Evolutionary conservation across 2,329 filamentous ascomycete species (phyloP).

Genomic region (Microdochium nivale): DNA sequence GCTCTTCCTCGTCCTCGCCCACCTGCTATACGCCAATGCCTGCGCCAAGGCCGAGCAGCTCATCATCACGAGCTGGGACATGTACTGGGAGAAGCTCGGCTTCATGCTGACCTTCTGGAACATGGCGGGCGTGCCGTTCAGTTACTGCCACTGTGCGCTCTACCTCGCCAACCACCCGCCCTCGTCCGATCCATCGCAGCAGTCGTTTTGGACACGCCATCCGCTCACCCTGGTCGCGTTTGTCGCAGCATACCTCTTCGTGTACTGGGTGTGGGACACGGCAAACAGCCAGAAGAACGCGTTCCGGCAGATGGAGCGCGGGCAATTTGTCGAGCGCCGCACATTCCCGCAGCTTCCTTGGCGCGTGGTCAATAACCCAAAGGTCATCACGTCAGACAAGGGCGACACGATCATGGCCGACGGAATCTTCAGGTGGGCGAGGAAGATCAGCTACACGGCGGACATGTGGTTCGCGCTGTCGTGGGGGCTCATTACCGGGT

Average conservation of each 20-base stretch:
- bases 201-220: slow-evolving; percentile 38
- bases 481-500: slow-evolving; percentile 78
- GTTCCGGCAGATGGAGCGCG: slow-evolving; percentile 64
- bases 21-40: slow-evolving; percentile 76
- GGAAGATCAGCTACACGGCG: slow-evolving; percentile 75
- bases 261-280: slow-evolving; percentile 81
- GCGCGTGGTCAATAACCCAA: slow-evolving; percentile 65
- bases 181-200: slow-evolving; percentile 43
- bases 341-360: slow-evolving; percentile 76
- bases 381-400: slow-evolving; percentile 57
- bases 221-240: slow-evolving; percentile 49
- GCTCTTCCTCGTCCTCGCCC: slow-evolving; percentile 65
- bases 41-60: slow-evolving; percentile 77
- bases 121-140: slow-evolving; percentile 70
- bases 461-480: slow-evolving; percentile 69
- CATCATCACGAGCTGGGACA: slow-evolving; percentile 76
- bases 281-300: slow-evolving; percentile 79
- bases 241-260: slow-evolving; percentile 58
- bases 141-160: slow-evolving; percentile 77
- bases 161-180: slow-evolving; percentile 71
- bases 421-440: slow-evolving; percentile 68
- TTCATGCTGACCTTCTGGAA: slow-evolving; percentile 93
- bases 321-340: slow-evolving; percentile 53
- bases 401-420: slow-evolving; percentile 66
- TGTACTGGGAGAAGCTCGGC: slow-evolving; percentile 84